Conservation (phyloP, 345 rosid species). For the Geranium rotundifolium region DNA sequence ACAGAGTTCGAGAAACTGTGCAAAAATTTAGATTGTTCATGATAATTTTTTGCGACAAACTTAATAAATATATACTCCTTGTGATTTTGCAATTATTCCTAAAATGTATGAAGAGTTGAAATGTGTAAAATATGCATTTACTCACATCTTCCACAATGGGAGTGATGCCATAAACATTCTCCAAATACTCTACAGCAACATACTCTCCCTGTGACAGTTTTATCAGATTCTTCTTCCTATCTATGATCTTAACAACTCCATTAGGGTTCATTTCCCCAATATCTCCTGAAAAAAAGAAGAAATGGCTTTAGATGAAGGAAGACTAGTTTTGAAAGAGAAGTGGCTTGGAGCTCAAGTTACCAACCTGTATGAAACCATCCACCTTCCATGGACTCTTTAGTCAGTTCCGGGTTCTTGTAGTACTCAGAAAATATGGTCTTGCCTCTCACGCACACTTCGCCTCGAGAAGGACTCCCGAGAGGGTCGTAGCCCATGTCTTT, state of each 20-base stretch:
- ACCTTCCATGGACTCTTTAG: conserved; percentile 55
- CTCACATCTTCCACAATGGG: conserved; percentile 69
- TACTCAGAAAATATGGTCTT: conserved; percentile 66
- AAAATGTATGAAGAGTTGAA: background rate
- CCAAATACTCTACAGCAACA: conserved; percentile 76
- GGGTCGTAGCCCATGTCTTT: conserved; percentile 94
- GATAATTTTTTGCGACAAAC: too few relatives aligned
- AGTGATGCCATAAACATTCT: conserved; percentile 46
- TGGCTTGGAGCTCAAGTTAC: background rate
- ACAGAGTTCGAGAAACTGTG: too few relatives aligned
- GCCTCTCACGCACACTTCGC: conserved; percentile 85
- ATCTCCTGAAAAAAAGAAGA: conserved; percentile 44
- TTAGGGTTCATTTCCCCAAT: conserved; percentile 72
- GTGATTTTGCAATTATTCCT: too few relatives aligned
- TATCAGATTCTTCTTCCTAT: conserved; percentile 79
- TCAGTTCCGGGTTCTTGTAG: conserved; percentile 76
- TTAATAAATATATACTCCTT: too few relatives aligned
- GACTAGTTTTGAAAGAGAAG: too few relatives aligned
- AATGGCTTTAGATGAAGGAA: background rate
- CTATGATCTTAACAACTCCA: conserved; percentile 72
- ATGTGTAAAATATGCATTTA: background rate
- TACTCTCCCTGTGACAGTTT: conserved; percentile 98
- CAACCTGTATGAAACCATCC: conserved; percentile 99
- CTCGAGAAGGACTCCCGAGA: conserved; percentile 54
- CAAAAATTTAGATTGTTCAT: too few relatives aligned